phyloP scores from a whole-genome alignment of 306 rosid genomes.

The Astragalus glycyphyllos region DNA sequence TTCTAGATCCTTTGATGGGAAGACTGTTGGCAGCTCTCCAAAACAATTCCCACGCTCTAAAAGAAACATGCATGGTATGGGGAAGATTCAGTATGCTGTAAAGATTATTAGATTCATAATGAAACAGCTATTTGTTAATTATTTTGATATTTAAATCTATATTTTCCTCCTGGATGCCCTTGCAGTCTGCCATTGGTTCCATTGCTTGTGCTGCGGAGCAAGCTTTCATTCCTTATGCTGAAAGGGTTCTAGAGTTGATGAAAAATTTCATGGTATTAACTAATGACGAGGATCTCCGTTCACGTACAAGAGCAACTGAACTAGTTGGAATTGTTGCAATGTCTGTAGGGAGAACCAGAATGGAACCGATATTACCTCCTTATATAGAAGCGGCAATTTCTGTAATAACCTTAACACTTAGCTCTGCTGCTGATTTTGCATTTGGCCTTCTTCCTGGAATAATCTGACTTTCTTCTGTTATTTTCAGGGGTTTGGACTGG shows the following conservation, averaged over 20 bases:
- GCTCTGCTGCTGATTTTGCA: conserved; percentile 18
- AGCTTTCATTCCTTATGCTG: conserved; percentile 95
- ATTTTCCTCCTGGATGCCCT: conserved; percentile 26
- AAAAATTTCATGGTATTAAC: conserved; percentile 90
- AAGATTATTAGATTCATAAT: conserved; percentile 32
- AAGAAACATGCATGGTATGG: conserved; percentile 99
- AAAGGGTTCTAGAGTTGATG: conserved; percentile 95
- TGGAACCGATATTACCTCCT: conserved; percentile 93
- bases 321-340: conserved; percentile 98
- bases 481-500: conserved; percentile 88
- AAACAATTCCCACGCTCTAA: conserved; percentile 78
- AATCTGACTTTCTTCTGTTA: conserved; percentile 42
- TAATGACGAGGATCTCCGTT: conserved; percentile 87
- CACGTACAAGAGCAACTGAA: conserved; percentile 98
- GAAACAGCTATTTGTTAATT: conserved; percentile 18
- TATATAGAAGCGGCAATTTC: conserved; percentile 93
- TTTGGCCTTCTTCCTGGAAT: conserved; percentile 33
- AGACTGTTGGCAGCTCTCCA: conserved; percentile 87
- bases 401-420: conserved; percentile 57
- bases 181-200: conserved; percentile 99
- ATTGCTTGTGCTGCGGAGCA: conserved; percentile 97
- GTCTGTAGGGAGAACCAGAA: conserved; percentile 86
- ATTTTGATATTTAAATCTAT: conserved; percentile 38
- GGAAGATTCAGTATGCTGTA: conserved; percentile 33
- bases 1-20: conserved; percentile 92